A percentile compares a stretch with the other conserved stretches of the same genome.
Conservation (phyloP, 1,284 basidiomycete genomes). For the Moesziomyces parantarcticus region DNA sequence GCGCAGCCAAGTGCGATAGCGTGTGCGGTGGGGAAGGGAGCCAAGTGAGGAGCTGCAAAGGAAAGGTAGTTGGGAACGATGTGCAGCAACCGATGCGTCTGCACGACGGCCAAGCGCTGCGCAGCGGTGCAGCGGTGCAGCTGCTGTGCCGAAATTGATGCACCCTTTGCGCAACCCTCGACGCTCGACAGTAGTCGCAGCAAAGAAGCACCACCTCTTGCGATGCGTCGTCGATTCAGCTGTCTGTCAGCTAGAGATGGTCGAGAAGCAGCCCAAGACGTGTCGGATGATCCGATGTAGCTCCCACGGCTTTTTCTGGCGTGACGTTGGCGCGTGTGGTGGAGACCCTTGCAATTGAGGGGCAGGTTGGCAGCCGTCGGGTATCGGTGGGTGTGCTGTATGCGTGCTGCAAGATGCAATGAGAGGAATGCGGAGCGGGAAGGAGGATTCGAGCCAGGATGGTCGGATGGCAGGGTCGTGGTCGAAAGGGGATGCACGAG, state of each 20-base stretch:
- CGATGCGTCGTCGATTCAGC: not conserved
- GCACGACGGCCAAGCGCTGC: not conserved
- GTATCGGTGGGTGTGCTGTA: too few relatives aligned
- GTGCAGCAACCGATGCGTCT: conserved; percentile 14
- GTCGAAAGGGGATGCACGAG: not conserved
- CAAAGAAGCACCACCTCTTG: not conserved
- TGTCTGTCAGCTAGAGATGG: not conserved
- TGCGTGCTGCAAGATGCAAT: conserved; percentile 17
- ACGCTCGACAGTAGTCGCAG: not conserved
- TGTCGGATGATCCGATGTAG: too few relatives aligned
- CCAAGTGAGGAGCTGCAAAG: conserved; percentile 22
- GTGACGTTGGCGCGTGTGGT: not conserved
- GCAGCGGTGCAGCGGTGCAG: conserved; percentile 10
- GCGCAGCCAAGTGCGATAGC: not conserved
- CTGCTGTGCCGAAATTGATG: conserved; percentile 3
- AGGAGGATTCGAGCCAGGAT: not conserved
- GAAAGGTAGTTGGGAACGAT: conserved; percentile 18
- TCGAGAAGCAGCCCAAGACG: not conserved
- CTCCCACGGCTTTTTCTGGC: too few relatives aligned
- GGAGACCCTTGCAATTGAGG: too few relatives aligned
- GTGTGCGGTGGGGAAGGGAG: not conserved
- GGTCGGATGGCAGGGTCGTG: not conserved
- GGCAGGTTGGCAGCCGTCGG: too few relatives aligned
- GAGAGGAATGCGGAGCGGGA: conserved; percentile 14
- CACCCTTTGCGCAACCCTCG: not conserved